Conservation (phyloP, 225 moss, liverwort and hornwort genomes). For the Rhytidiadelphus loreus region DNA sequence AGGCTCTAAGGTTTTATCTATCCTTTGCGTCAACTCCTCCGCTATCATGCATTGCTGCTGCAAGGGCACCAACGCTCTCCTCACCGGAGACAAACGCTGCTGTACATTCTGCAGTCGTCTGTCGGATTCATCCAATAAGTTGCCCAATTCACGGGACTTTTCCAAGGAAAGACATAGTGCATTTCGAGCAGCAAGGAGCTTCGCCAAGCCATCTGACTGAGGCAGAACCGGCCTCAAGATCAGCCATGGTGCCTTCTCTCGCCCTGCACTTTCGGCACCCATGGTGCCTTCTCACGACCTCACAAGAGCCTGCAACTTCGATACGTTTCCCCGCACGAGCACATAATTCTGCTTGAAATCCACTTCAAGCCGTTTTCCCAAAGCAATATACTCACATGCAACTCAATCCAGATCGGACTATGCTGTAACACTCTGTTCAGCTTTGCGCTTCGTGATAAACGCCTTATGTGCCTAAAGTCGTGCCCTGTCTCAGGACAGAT, state of each 20-base stretch:
- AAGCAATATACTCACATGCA: not conserved
- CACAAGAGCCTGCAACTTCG: conserved; percentile 6
- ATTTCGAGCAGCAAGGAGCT: conserved; percentile 33
- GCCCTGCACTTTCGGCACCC: conserved; percentile 24
- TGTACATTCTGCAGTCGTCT: conserved; percentile 29
- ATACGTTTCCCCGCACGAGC: not conserved
- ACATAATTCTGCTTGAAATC: conserved; percentile 11
- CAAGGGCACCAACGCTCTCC: conserved; percentile 28
- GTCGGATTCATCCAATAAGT: conserved; percentile 15
- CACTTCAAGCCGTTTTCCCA: not conserved
- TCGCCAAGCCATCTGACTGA: conserved; percentile 13
- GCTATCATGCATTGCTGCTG: conserved; percentile 24
- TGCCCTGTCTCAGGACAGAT: not conserved
- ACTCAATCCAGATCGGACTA: not conserved
- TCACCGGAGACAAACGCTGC: conserved; percentile 31
- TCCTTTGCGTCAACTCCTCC: conserved; percentile 24
- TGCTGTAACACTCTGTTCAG: not conserved
- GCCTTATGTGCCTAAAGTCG: not conserved
- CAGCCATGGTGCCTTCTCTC: conserved; percentile 3
- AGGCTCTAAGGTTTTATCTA: conserved; percentile 41
- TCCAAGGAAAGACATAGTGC: conserved; percentile 26
- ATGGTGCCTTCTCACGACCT: conserved; percentile 15
- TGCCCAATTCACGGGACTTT: conserved; percentile 25
- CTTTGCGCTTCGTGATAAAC: not conserved
- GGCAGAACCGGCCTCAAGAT: not conserved